These are phyloP conservation scores for Cryphonectria naterciae DNA, from an alignment of 2,329 filamentous ascomycete genomes.

Conservation along the genomic window DNA sequence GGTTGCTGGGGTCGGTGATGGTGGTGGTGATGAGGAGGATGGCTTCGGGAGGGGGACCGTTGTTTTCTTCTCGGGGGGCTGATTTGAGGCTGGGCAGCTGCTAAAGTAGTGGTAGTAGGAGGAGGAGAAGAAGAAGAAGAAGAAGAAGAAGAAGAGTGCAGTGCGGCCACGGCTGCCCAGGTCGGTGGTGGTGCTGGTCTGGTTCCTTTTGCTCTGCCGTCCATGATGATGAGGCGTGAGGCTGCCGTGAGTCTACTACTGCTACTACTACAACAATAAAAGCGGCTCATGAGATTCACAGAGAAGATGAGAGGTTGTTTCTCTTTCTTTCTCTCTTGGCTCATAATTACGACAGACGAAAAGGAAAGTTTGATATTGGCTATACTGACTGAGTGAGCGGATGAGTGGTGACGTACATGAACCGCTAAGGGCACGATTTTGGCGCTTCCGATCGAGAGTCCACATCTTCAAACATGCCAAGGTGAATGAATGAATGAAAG, in stretches of 20 bases:
- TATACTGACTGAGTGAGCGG: not conserved
- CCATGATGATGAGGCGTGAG: not conserved
- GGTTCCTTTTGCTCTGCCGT: not conserved
- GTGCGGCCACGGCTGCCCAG: conserved; percentile 6
- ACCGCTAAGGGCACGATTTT: not conserved
- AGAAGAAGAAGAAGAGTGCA: not conserved
- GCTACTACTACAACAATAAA: not conserved
- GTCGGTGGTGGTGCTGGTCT: not conserved
- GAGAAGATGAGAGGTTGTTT: not conserved
- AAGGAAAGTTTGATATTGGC: not conserved
- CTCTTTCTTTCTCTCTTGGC: not conserved
- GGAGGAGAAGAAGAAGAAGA: not conserved
- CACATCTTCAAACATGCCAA: not conserved
- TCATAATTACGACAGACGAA: not conserved
- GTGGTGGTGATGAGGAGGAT: not conserved
- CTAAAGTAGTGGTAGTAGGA: too few species aligned
- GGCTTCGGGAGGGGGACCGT: not conserved
- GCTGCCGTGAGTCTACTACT: not conserved
- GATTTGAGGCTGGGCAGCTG: not conserved
- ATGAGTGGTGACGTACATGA: not conserved
- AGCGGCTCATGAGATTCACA: not conserved
- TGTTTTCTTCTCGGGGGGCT: not conserved
- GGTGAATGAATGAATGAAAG: too few species aligned
- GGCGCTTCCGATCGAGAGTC: not conserved
- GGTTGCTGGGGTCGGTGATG: not conserved